Base-by-base conservation (phyloP, 75 land plant genomes). In the Pinus tabuliformis region DNA sequence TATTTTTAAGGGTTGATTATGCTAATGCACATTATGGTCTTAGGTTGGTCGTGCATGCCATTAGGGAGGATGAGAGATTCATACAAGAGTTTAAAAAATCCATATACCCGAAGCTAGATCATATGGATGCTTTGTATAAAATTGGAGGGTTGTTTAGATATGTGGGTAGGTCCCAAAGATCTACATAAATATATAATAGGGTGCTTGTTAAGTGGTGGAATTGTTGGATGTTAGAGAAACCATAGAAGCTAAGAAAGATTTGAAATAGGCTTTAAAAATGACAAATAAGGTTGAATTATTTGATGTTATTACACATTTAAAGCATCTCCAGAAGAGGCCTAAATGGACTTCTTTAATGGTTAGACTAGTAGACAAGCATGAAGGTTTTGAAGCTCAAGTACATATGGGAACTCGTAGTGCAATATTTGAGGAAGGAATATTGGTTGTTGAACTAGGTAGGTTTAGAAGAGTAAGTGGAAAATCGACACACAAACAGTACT, bases 11-110 rank as follows among this genome's bases (percentile, higher is more conserved):
- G 66, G 81, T 88, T 15, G 95, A 95, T 60, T 97, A 88, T 83
- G 94, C 98, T 11, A 96, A 97, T 83, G 99, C 99, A 11, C 98
- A 95, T 70, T 97, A 98, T 78, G 99, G 95, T 78, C 89, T 97
- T 65, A 98, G 96, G 9, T 97, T 96, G 3, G 92, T 85, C 14
- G 80, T 97, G 70, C 99, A 97, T 80, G 98, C 98, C 3, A 76
- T 95, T 78, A 88, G 91, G 17, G 96, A 97, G 61, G 90, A 92
- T 80, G 98, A 97, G 58, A 70, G 80, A 85, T 98, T 96, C 57
- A 89, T 89, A 77, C 78, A 75, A 70, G 98, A 91, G 82, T 97
- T 92, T 78, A 92, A 97, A 77, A 97, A 89, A 75, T 98, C 98
- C 15, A 91, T 97, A 61, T 98, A 97, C 73, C 80, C 95, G 77